Evolutionary conservation across 352 stramenopile species (phyloP).

Genomic region (Globisporangium cylindrosporum): DNA sequence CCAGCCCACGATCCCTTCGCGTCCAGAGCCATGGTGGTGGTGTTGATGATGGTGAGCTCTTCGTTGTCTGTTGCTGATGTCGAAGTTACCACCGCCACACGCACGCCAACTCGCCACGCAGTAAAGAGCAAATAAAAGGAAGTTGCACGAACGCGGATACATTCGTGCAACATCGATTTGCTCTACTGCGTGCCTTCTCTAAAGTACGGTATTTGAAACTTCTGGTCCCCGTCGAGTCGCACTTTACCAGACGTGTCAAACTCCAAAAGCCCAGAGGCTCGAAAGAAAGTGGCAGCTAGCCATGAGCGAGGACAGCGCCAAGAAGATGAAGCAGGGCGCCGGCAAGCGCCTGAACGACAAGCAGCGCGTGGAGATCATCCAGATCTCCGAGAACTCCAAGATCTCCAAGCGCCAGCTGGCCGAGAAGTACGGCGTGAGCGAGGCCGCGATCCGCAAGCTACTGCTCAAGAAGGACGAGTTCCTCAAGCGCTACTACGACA

Average conservation of each 20-base stretch:
- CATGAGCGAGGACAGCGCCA: slow-evolving; percentile 37
- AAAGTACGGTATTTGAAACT: neutral
- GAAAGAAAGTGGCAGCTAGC: neutral
- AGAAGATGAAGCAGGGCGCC: slow-evolving; percentile 65
- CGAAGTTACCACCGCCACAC: neutral
- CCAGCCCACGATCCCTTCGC: slow-evolving; percentile 57
- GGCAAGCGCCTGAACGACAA: slow-evolving; percentile 80
- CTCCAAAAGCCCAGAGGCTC: neutral
- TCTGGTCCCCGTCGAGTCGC: neutral
- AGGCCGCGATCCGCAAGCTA: slow-evolving; percentile 78
- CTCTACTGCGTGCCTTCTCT: neutral
- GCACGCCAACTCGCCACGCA: neutral
- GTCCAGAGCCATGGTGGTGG: slow-evolving; percentile 40
- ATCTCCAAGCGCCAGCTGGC: slow-evolving; percentile 76
- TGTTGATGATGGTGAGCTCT: slow-evolving; percentile 11
- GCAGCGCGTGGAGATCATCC: slow-evolving; percentile 82
- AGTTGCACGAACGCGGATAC: neutral
- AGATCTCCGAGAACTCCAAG: slow-evolving; percentile 74
- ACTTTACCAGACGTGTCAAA: neutral
- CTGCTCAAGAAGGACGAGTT: slow-evolving; percentile 82
- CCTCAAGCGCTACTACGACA: slow-evolving; percentile 77
- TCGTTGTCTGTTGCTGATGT: slow-evolving; percentile 9
- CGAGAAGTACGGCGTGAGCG: slow-evolving; percentile 74
- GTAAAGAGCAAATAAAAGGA: too few species aligned
- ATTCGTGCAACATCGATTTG: neutral